These are phyloP conservation scores for Gossypium davidsonii DNA, from an alignment of 441 rosid species.

Conservation along the genomic window DNA sequence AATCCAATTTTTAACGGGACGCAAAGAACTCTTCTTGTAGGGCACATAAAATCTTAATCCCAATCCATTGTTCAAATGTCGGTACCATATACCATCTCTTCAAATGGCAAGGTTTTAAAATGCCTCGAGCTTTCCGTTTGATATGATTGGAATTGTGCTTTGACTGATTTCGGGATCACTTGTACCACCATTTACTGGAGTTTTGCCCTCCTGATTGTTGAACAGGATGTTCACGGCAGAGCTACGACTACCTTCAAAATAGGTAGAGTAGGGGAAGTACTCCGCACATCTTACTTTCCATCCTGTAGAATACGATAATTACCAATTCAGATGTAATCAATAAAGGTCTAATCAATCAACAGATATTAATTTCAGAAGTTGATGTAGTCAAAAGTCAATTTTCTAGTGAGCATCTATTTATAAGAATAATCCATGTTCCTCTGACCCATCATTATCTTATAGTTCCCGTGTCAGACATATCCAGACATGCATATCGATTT, in stretches of 20 bases:
- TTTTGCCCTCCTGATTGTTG: slow-evolving; percentile 36
- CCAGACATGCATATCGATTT: too few species aligned
- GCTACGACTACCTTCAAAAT: slow-evolving; percentile 68
- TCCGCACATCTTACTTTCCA: slow-evolving; percentile 76
- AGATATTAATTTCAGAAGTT: neutral
- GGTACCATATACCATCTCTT: slow-evolving; percentile 5
- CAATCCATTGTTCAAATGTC: neutral
- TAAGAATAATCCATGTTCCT: too few species aligned
- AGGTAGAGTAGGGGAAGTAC: slow-evolving; percentile 64
- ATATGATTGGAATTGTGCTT: slow-evolving; percentile 31
- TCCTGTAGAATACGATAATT: slow-evolving; percentile 39
- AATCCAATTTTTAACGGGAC: neutral
- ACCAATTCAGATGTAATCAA: neutral
- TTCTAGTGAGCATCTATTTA: neutral
- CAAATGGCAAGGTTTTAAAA: slow-evolving; percentile 62
- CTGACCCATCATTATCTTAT: too few species aligned
- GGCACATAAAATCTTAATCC: too few species aligned
- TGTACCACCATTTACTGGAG: slow-evolving; percentile 50
- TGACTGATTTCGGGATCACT: slow-evolving; percentile 34
- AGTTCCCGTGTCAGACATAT: too few species aligned
- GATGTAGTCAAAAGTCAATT: neutral
- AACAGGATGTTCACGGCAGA: slow-evolving; percentile 48
- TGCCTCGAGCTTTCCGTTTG: slow-evolving; percentile 71
- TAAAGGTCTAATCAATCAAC: neutral
- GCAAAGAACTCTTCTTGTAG: neutral